phyloP scores from a whole-genome alignment of 1,139 yeast species.

The Arxiozyma slooffiae region DNA sequence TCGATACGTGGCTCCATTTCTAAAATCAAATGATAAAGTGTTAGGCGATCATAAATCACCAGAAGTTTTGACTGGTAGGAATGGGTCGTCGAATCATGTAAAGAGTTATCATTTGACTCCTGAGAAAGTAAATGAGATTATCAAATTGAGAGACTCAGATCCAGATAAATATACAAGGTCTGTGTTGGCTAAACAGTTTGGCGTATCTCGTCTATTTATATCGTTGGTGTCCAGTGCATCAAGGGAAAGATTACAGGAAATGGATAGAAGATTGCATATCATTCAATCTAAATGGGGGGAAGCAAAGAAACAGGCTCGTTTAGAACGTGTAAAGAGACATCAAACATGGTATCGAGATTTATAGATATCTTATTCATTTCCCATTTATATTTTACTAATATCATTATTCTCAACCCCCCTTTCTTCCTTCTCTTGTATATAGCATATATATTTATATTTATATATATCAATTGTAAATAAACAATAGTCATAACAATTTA shows the following conservation, averaged over 20 bases:
- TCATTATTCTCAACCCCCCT: not conserved
- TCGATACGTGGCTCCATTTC: slow-evolving; percentile 2
- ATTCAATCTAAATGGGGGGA: slow-evolving; percentile 43
- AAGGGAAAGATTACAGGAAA: slow-evolving; percentile 34
- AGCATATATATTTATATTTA: too few relatives aligned
- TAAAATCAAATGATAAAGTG: not conserved
- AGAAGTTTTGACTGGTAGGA: slow-evolving; percentile 17
- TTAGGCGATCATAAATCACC: slow-evolving; percentile 10
- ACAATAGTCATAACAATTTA: not conserved
- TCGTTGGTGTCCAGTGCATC: slow-evolving; percentile 42
- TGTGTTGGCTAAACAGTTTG: slow-evolving; percentile 55
- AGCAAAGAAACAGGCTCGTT: slow-evolving; percentile 38
- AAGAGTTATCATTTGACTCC: slow-evolving; percentile 54
- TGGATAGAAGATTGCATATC: slow-evolving; percentile 36
- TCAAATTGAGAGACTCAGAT: slow-evolving; percentile 48
- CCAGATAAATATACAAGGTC: slow-evolving; percentile 60
- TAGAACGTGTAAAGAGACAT: slow-evolving; percentile 48
- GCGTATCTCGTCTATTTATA: slow-evolving; percentile 46
- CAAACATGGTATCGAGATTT: slow-evolving; percentile 52
- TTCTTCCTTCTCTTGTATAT: not conserved
- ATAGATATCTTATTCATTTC: not conserved
- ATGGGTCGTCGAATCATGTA: slow-evolving; percentile 17
- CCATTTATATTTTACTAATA: not conserved
- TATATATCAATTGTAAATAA: not conserved
- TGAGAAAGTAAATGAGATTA: slow-evolving; percentile 53